Conservation (phyloP, 495 filamentous ascomycete species). For the Penicillium fimorum region DNA sequence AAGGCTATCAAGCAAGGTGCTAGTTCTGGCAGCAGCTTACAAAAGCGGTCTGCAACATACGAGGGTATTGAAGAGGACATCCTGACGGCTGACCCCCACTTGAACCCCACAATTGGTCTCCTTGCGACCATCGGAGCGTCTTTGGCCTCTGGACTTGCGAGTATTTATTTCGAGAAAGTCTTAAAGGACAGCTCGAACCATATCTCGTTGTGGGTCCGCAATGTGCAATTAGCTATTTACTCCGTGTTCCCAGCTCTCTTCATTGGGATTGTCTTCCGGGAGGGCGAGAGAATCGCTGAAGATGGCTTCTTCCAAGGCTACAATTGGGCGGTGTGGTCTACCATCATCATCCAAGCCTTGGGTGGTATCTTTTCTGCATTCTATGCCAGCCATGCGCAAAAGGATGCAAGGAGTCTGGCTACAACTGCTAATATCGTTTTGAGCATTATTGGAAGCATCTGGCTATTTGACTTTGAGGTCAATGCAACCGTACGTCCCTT, state of each 20-base stretch:
- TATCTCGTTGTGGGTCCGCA: constrained; percentile 84
- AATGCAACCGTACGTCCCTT: constrained; percentile 62
- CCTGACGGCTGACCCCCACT: constrained; percentile 55
- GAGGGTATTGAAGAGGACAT: constrained; percentile 88
- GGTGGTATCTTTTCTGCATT: constrained; percentile 82
- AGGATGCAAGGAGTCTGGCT: constrained; percentile 79
- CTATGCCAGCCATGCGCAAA: constrained; percentile 72
- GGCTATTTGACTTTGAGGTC: constrained; percentile 77
- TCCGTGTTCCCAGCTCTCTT: constrained; percentile 84
- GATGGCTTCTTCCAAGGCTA: constrained; percentile 93
- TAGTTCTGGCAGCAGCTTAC: constrained; percentile 38
- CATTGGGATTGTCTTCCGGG: constrained; percentile 80
- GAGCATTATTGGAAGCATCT: constrained; percentile 78
- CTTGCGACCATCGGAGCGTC: constrained; percentile 73
- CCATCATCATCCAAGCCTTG: constrained; percentile 75
- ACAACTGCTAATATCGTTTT: constrained; percentile 86
- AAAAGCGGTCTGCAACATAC: constrained; percentile 86
- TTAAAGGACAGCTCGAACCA: constrained; percentile 73
- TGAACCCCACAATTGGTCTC: constrained; percentile 78
- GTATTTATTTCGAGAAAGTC: constrained; percentile 94
- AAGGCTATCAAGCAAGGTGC: constrained; percentile 43
- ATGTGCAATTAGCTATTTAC: constrained; percentile 90
- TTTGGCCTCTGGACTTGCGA: constrained; percentile 75
- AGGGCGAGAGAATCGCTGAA: constrained; percentile 77
- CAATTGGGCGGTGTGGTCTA: constrained; percentile 85